phyloP scores from a whole-genome alignment of 495 filamentous ascomycete genomes.

The Pseudevernia furfuracea region DNA sequence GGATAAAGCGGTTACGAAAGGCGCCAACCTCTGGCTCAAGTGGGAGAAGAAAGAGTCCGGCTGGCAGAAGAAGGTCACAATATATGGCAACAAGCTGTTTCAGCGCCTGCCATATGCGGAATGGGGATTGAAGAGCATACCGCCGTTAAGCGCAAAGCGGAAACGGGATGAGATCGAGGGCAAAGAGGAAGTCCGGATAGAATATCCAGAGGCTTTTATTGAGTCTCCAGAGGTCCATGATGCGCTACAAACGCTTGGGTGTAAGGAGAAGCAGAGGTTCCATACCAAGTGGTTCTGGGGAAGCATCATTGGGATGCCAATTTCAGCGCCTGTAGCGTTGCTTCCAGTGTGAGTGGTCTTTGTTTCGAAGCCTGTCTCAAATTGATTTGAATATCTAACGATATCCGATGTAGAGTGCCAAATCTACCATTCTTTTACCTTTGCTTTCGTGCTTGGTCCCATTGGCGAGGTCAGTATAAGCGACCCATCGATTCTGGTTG shows the following conservation, averaged over 20 bases:
- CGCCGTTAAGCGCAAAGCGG: constrained; percentile 64
- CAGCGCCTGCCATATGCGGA: constrained; percentile 90
- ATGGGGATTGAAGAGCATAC: constrained; percentile 94
- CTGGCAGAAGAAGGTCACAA: constrained; percentile 81
- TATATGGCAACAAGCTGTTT: constrained; percentile 77
- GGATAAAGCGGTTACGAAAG: constrained; percentile 60
- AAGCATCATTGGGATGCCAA: constrained; percentile 73
- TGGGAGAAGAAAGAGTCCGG: constrained; percentile 81
- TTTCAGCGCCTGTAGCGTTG: constrained; percentile 72
- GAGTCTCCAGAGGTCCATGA: constrained; percentile 49
- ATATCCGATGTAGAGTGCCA: constrained; percentile 52
- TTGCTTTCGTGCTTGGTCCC: constrained; percentile 67
- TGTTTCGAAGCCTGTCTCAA: background rate
- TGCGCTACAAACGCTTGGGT: constrained; percentile 54
- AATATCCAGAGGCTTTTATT: constrained; percentile 68
- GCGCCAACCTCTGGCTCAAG: constrained; percentile 63
- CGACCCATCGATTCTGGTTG: background rate
- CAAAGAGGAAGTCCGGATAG: constrained; percentile 61
- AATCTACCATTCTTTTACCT: constrained; percentile 99
- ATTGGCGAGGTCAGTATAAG: constrained; percentile 50
- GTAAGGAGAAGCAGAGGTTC: constrained; percentile 68
- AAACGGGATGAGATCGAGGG: constrained; percentile 55
- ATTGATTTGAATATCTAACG: background rate
- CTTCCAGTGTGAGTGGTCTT: constrained; percentile 66
- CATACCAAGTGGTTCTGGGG: constrained; percentile 70